Percentiles rank a stretch among this genome's conserved stretches.
Evolutionary conservation across 495 filamentous ascomycete species (phyloP).

Genomic region (Podospora appendiculata): DNA sequence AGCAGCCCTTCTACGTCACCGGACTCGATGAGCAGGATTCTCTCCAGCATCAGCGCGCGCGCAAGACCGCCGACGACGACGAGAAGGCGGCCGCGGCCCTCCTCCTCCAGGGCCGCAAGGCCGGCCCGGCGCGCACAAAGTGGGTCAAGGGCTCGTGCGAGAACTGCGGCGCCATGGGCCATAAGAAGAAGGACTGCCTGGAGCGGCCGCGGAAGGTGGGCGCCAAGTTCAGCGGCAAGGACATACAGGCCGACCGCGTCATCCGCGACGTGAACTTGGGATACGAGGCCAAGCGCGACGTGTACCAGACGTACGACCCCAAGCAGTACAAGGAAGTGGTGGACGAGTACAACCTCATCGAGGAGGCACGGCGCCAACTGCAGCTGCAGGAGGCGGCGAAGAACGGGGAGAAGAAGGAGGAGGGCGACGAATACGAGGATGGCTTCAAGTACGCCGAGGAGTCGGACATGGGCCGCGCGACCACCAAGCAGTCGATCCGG

Average conservation of each 20-base stretch:
- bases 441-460: constrained; percentile 79
- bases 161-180: constrained; percentile 95
- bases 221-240: constrained; percentile 83
- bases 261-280: constrained; percentile 76
- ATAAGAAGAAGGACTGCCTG: constrained; percentile 90
- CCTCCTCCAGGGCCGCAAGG: constrained; percentile 55
- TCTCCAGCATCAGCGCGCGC: constrained; percentile 92
- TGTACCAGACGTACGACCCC: constrained; percentile 95
- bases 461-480: constrained; percentile 91
- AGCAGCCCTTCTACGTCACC: constrained; percentile 93
- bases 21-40: constrained; percentile 75
- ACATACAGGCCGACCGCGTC: constrained; percentile 91
- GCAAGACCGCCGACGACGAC: constrained; percentile 49
- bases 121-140: constrained; percentile 81
- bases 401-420: constrained; percentile 1
- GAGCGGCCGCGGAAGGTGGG: constrained; percentile 83
- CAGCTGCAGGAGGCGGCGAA: background rate
- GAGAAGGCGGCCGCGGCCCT: constrained; percentile 51
- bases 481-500: constrained; percentile 76
- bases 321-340: constrained; percentile 78
- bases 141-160: constrained; percentile 97
- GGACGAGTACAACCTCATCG: constrained; percentile 79
- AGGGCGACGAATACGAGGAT: constrained; percentile 12
- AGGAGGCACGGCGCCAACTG: constrained; percentile 62
- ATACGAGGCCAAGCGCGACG: constrained; percentile 97